These are phyloP conservation scores for Pezicula neosporulosa DNA, from an alignment of 2,329 filamentous ascomycete genomes.

Conservation along the genomic window DNA sequence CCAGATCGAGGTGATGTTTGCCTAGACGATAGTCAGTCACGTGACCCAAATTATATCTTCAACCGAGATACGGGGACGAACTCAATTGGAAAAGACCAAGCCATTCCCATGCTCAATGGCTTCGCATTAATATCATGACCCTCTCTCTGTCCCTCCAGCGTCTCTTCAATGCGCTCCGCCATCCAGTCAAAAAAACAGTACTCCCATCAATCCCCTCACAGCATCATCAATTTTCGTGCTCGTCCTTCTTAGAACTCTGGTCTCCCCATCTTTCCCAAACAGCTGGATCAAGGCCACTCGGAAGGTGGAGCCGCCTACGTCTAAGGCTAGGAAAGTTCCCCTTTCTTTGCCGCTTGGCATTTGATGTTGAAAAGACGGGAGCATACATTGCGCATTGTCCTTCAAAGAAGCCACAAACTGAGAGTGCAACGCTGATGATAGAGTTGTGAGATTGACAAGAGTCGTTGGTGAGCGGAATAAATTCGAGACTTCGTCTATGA, in stretches of 20 bases:
- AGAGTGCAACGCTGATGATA: slow-evolving; percentile 47
- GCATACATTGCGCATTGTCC: slow-evolving; percentile 55
- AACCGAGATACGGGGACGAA: slow-evolving; percentile 34
- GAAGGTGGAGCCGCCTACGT: slow-evolving; percentile 68
- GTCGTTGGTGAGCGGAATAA: slow-evolving; percentile 46
- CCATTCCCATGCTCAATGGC: slow-evolving; percentile 55
- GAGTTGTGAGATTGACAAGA: slow-evolving; percentile 34
- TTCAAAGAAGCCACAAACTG: slow-evolving; percentile 53
- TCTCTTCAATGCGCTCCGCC: slow-evolving; percentile 56
- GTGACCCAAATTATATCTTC: neutral
- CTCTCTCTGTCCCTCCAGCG: slow-evolving; percentile 43
- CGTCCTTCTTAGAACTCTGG: slow-evolving; percentile 50
- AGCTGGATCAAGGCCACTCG: slow-evolving; percentile 62
- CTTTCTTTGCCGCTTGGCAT: slow-evolving; percentile 57
- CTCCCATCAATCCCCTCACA: slow-evolving; percentile 54
- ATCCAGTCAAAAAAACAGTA: slow-evolving; percentile 67
- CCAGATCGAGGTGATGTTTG: slow-evolving; percentile 62
- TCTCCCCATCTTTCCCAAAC: slow-evolving; percentile 42
- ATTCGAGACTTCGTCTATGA: slow-evolving; percentile 53
- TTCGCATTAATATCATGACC: slow-evolving; percentile 28
- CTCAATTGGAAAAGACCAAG: slow-evolving; percentile 71
- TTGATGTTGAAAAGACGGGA: slow-evolving; percentile 63
- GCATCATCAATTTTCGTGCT: slow-evolving; percentile 53
- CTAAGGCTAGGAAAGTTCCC: slow-evolving; percentile 59
- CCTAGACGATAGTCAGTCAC: slow-evolving; percentile 35